phyloP scores from a whole-genome alignment of 1,284 basidiomycete genomes.

The Sanghuangporus sanghuang region DNA sequence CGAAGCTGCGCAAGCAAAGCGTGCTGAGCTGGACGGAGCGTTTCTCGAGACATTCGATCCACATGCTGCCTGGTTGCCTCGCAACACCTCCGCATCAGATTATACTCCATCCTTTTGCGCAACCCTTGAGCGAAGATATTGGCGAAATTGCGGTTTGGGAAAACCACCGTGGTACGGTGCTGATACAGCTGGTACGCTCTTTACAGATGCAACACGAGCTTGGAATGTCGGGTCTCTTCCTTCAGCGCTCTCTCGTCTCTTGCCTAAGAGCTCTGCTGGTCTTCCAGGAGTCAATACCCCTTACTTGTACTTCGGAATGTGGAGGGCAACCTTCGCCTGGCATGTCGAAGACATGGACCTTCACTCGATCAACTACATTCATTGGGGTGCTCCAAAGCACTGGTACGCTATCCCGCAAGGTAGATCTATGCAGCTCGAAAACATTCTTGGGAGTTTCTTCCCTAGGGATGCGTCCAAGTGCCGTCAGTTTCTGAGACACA shows the following conservation, averaged over 20 bases:
- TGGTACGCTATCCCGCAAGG: slow-evolving; percentile 97
- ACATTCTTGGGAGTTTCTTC: slow-evolving; percentile 82
- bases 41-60: slow-evolving; percentile 74
- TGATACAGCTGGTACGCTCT: slow-evolving; percentile 89
- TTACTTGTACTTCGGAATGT: slow-evolving; percentile 99
- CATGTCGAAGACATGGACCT: slow-evolving; percentile 98
- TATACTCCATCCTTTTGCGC: slow-evolving; percentile 85
- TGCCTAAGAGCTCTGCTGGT: slow-evolving; percentile 59
- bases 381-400: slow-evolving; percentile 95
- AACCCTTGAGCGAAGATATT: slow-evolving; percentile 86
- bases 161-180: slow-evolving; percentile 95
- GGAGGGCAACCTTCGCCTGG: slow-evolving; percentile 98
- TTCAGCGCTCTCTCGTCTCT: slow-evolving; percentile 81
- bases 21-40: slow-evolving; percentile 47
- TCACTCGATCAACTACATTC: slow-evolving; percentile 98
- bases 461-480: slow-evolving; percentile 81
- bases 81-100: slow-evolving; percentile 61
- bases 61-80: slow-evolving; percentile 71
- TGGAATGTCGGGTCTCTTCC: slow-evolving; percentile 96
- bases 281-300: slow-evolving; percentile 96
- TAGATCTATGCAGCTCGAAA: slow-evolving; percentile 72
- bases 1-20: slow-evolving; percentile 49
- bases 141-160: slow-evolving; percentile 87
- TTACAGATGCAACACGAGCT: slow-evolving; percentile 70
- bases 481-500: slow-evolving; percentile 93